A percentile compares a stretch with the other conserved stretches of the same genome.
Evolutionary conservation across 2,329 filamentous ascomycete species (phyloP).

Genomic region (Talaromyces sp.): DNA sequence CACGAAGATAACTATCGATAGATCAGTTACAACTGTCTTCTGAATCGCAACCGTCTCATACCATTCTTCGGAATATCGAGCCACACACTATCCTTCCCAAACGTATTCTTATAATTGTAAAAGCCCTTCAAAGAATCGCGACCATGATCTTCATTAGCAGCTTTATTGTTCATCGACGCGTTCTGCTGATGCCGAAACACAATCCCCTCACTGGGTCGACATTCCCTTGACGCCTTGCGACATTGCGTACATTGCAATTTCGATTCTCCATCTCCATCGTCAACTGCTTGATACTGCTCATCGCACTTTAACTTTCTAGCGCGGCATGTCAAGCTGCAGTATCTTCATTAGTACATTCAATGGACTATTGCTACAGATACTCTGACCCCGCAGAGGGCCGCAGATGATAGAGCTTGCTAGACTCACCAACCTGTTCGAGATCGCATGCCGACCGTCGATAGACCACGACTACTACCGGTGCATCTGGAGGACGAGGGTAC

Average conservation of each 20-base stretch:
- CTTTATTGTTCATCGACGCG: slow-evolving; percentile 58
- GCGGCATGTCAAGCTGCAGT: slow-evolving; percentile 53
- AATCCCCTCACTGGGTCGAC: slow-evolving; percentile 59
- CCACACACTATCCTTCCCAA: slow-evolving; percentile 60
- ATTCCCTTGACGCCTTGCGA: slow-evolving; percentile 58
- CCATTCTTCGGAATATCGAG: slow-evolving; percentile 59
- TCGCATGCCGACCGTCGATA: slow-evolving; percentile 34
- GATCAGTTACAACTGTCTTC: background rate
- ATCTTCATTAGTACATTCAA: background rate
- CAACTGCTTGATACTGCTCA: slow-evolving; percentile 36
- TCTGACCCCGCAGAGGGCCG: slow-evolving; percentile 1
- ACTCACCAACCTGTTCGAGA: slow-evolving; percentile 45
- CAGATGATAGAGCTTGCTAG: background rate
- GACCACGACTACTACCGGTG: slow-evolving; percentile 3
- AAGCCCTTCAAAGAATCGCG: slow-evolving; percentile 55
- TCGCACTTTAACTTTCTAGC: slow-evolving; percentile 64
- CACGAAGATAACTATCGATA: slow-evolving; percentile 55
- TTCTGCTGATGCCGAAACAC: slow-evolving; percentile 68
- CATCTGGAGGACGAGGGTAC: slow-evolving; percentile 7
- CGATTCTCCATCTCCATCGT: slow-evolving; percentile 44
- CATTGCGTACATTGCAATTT: slow-evolving; percentile 61
- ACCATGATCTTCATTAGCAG: slow-evolving; percentile 36
- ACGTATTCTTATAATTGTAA: slow-evolving; percentile 65
- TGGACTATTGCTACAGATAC: background rate
- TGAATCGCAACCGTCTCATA: slow-evolving; percentile 27